Base-by-base conservation (phyloP, 116 monocot genomes). In the Thalassia testudinum region DNA sequence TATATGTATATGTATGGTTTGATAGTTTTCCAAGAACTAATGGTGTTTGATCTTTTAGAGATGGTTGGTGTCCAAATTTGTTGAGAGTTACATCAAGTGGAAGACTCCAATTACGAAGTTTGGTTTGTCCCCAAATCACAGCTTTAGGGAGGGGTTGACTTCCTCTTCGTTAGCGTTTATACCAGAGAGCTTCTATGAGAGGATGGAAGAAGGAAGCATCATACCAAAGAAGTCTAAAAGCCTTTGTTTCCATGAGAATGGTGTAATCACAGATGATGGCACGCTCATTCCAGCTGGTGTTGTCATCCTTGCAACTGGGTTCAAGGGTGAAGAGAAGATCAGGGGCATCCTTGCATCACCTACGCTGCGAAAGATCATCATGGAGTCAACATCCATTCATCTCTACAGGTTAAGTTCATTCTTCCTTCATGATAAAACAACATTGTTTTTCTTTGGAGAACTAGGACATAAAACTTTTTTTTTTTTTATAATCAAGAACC, bases 261-360 rank as follows among this genome's bases (percentile, higher is more conserved):
- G 92, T n/a, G 40, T 92, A 13, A 56, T 77, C 7, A 21, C 80
- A 3, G 72, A 78, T 1, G 77, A 66, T 44, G 75, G 72, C 52
- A 26, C 48, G 26, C 25, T 24, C 14, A 57, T 72, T 21, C 37
- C 77, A 34, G 65, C 62, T 17, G 87, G 83, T 60, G 12, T 92
- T 0, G 83, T 86, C 23, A 92, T 92, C 55, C 59, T 83, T 12
- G 92, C 87, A 7, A 92, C 92, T 11, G 87, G 80, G 21, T 89
- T 60, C 59, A 74, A 26, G 42, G 72, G 83, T 14, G 80, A 77
- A 18, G 27, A 77, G 42, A 83, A 89, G 52, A 77, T 89, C 45
- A 80, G 49, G 58, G 26, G 64, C 45, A 72, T 92, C 6, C 83
- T 92, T 19, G 38, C 26, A 2, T 79, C 87, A 0, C 66, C 60